These are phyloP conservation scores for Penicillium argentinense DNA, from an alignment of 495 filamentous ascomycete genomes.

Conservation along the genomic window DNA sequence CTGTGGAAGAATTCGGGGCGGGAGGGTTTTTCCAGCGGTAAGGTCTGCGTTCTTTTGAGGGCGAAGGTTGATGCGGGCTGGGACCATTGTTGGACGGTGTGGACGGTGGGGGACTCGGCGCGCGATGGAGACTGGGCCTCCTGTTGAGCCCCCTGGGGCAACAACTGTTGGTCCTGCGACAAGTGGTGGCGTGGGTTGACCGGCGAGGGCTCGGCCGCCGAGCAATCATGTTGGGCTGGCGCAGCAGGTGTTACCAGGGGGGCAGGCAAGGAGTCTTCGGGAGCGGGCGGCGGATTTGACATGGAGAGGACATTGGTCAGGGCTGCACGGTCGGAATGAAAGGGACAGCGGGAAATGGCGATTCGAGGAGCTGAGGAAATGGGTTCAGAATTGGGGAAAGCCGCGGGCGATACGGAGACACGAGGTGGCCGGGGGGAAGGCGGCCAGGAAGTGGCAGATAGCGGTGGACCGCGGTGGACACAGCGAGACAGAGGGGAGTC, in stretches of 20 bases:
- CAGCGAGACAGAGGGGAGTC: slow-evolving; percentile 17
- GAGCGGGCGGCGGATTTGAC: slow-evolving; percentile 53
- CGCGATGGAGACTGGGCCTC: slow-evolving; percentile 36
- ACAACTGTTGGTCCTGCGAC: slow-evolving; percentile 33
- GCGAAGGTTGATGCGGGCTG: slow-evolving; percentile 28
- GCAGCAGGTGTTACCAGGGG: slow-evolving; percentile 52
- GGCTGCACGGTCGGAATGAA: slow-evolving; percentile 32
- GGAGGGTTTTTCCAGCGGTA: slow-evolving; percentile 28
- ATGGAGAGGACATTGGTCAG: slow-evolving; percentile 58
- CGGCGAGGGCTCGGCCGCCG: slow-evolving; percentile 32
- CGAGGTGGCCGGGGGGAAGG: slow-evolving; percentile 11
- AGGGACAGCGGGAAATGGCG: slow-evolving; percentile 19
- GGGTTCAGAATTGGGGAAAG: slow-evolving; percentile 1
- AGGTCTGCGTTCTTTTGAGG: slow-evolving; percentile 40
- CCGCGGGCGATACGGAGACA: slow-evolving; percentile 8
- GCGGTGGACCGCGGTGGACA: too few relatives aligned
- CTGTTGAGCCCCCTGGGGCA: slow-evolving; percentile 33
- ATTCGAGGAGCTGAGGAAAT: slow-evolving; percentile 8
- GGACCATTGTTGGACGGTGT: slow-evolving; percentile 38
- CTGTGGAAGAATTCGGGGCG: slow-evolving; percentile 30
- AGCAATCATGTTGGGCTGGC: slow-evolving; percentile 50
- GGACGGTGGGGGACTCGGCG: slow-evolving; percentile 42
- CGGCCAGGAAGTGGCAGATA: too few relatives aligned
- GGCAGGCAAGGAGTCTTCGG: slow-evolving; percentile 47
- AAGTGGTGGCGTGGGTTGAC: slow-evolving; percentile 45